These are phyloP conservation scores for Lophiostoma macrostomum DNA, from an alignment of 495 filamentous ascomycete species.

Conservation along the genomic window DNA sequence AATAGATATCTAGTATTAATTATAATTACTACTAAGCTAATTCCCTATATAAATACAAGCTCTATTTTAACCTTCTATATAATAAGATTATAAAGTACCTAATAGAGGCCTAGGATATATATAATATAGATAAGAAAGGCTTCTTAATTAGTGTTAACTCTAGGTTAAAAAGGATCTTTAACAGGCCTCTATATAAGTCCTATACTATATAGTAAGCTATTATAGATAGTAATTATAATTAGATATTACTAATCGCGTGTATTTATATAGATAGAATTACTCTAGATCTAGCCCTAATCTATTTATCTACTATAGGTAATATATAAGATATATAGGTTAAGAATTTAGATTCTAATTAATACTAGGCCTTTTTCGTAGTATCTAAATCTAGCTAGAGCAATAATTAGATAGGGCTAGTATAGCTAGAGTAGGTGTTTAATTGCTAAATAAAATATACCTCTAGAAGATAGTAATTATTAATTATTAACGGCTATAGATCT, in stretches of 20 bases:
- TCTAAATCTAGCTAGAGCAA: background rate
- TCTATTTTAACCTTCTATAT: background rate
- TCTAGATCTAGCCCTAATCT: background rate
- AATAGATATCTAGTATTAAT: background rate
- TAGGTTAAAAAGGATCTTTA: background rate
- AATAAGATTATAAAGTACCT: background rate
- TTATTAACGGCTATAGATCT: background rate
- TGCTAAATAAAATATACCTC: background rate
- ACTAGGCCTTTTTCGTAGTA: background rate
- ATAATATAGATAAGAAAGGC: conserved; percentile 6
- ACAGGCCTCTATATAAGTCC: no score
- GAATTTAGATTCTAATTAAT: background rate
- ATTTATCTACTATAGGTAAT: background rate
- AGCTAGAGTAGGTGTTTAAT: conserved; percentile 1
- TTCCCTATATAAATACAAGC: background rate
- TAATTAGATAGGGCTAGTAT: background rate
- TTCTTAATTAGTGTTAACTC: background rate
- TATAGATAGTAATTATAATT: no score
- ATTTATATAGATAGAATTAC: no score
- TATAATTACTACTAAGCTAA: background rate
- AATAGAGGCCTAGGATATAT: background rate
- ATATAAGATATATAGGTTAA: background rate
- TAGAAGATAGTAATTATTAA: background rate
- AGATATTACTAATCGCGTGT: no score
- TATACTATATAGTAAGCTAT: no score